Evolutionary conservation across 192 early-diverging fungal genomes (phyloP).

Genomic region (Podila horticola): DNA sequence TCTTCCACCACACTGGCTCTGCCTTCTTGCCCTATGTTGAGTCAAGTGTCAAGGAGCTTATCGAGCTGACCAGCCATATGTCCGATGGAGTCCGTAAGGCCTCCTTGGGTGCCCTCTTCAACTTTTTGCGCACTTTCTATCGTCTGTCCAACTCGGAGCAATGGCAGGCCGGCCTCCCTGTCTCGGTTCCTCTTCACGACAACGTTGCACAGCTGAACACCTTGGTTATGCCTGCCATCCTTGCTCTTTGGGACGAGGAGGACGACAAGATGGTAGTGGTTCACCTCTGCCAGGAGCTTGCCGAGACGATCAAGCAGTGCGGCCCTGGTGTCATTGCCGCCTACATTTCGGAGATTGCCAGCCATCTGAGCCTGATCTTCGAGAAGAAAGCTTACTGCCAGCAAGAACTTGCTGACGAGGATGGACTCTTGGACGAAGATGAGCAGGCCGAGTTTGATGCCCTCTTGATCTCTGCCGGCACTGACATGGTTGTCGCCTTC

Average conservation of each 20-base stretch:
- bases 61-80: conserved; percentile 77
- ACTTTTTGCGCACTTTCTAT: conserved; percentile 83
- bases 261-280: conserved; percentile 87
- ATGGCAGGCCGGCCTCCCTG: conserved; percentile 83
- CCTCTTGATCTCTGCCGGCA: conserved; percentile 79
- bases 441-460: conserved; percentile 89
- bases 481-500: conserved; percentile 84
- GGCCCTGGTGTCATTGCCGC: conserved; percentile 76
- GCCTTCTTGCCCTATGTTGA: conserved; percentile 91
- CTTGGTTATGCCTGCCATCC: conserved; percentile 74
- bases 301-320: conserved; percentile 74
- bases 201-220: conserved; percentile 77
- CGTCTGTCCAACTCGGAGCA: conserved; percentile 69
- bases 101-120: conserved; percentile 75
- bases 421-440: conserved; percentile 77
- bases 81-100: conserved; percentile 87
- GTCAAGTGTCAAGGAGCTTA: conserved; percentile 70
- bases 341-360: conserved; percentile 41
- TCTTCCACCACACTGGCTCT: conserved; percentile 79
- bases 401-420: conserved; percentile 73
- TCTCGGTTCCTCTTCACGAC: conserved; percentile 76
- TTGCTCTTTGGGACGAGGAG: conserved; percentile 82
- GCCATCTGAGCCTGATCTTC: conserved; percentile 64
- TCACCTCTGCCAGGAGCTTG: conserved; percentile 80
- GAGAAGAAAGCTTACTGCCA: conserved; percentile 82